A percentile compares a stretch with the other conserved stretches of the same genome.
Conservation (phyloP, 2,329 filamentous ascomycete species). For the Diaporthe vexans region DNA sequence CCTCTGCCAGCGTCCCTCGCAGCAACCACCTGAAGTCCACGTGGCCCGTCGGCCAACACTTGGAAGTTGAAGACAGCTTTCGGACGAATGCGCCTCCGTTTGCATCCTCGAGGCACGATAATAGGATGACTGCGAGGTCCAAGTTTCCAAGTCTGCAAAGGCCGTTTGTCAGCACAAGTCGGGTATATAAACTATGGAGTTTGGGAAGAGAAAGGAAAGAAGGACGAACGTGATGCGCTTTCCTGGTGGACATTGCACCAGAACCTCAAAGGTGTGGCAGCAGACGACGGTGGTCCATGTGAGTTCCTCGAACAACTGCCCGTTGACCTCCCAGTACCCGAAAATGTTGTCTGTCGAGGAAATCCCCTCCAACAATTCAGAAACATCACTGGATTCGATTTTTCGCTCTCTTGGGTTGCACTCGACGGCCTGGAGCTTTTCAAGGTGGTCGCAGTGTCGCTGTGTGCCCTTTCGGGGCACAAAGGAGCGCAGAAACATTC, state of each 20-base stretch:
- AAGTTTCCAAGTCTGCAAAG: conserved; percentile 25
- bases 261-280: conserved; percentile 26
- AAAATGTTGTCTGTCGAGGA: background rate
- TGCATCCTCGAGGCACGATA: conserved; percentile 28
- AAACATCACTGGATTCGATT: background rate
- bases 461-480: conserved; percentile 5
- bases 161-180: background rate
- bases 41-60: conserved; percentile 23
- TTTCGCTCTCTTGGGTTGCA: background rate
- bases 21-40: conserved; percentile 26
- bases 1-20: background rate
- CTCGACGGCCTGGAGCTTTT: background rate
- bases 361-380: background rate
- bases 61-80: conserved; percentile 16
- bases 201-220: background rate
- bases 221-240: conserved; percentile 23
- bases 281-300: background rate
- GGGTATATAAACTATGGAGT: too few species aligned
- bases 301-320: background rate
- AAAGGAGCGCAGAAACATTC: background rate
- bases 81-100: background rate
- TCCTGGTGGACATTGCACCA: conserved; percentile 9
- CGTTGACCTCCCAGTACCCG: conserved; percentile 25
- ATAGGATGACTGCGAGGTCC: conserved; percentile 15
- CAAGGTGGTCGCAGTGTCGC: conserved; percentile 30